These are phyloP conservation scores for Dactylis glomerata DNA, from an alignment of 176 grass and related monocot genomes.

Conservation along the genomic window DNA sequence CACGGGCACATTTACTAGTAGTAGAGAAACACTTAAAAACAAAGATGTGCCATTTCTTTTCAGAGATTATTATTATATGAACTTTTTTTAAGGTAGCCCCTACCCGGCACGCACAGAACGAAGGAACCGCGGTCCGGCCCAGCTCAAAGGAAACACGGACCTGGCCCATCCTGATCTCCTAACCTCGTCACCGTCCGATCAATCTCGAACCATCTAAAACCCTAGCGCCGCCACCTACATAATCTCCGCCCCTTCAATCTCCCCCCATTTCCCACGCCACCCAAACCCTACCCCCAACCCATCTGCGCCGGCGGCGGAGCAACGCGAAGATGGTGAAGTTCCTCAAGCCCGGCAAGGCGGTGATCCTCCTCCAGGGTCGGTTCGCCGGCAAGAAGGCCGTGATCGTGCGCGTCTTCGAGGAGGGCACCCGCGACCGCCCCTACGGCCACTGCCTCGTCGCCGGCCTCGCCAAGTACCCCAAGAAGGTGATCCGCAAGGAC, in stretches of 20 bases:
- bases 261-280: neutral
- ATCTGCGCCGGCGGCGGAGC: conserved; percentile 1
- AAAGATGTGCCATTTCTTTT: too few relatives aligned
- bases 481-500: conserved; percentile 63
- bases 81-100: too few relatives aligned
- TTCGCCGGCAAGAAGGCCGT: conserved; percentile 49
- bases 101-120: neutral
- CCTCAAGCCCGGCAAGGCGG: conserved; percentile 53
- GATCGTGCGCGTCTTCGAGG: conserved; percentile 53
- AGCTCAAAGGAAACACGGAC: neutral
- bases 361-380: conserved; percentile 50
- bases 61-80: too few relatives aligned
- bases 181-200: neutral
- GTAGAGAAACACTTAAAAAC: too few relatives aligned
- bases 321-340: conserved; percentile 49
- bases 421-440: conserved; percentile 52
- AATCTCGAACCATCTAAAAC: conserved; percentile 10
- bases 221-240: conserved; percentile 29
- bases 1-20: too few relatives aligned
- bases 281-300: neutral
- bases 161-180: neutral
- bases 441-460: conserved; percentile 62
- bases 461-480: conserved; percentile 46
- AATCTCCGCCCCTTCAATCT: neutral
- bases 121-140: neutral